Percentiles rank a stretch among this genome's conserved stretches.
phyloP scores from a whole-genome alignment of 139 green algal genomes.

The Pleodorina starrii region DNA sequence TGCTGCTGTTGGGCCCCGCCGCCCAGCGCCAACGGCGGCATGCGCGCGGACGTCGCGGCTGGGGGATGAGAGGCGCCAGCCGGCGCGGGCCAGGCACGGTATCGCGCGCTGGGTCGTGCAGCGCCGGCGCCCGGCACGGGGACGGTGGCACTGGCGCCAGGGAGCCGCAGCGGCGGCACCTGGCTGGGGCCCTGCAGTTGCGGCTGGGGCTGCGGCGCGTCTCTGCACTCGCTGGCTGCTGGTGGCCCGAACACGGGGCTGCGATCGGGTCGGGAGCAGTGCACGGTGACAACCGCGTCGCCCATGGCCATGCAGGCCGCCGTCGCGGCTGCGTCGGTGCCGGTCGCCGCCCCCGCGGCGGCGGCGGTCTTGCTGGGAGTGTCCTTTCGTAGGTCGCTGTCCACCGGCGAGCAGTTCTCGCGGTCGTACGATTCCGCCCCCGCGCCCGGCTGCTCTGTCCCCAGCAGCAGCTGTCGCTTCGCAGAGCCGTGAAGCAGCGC shows the following conservation, averaged over 20 bases:
- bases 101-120: background rate
- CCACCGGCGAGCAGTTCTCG: background rate
- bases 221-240: background rate
- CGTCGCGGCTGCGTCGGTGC: background rate
- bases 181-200: background rate
- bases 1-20: background rate
- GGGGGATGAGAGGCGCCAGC: too few relatives aligned
- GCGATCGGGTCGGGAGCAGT: background rate
- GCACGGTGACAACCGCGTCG: background rate
- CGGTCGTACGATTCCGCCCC: background rate
- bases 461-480: background rate
- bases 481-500: background rate
- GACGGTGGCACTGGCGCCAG: background rate
- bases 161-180: slow-evolving; percentile 3
- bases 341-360: background rate
- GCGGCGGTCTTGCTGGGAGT: slow-evolving; percentile 6
- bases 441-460: background rate
- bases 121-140: too few relatives aligned
- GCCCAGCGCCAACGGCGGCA: too few relatives aligned
- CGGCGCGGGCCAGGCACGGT: background rate
- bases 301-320: too few relatives aligned
- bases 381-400: background rate
- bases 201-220: background rate
- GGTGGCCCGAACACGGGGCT: background rate
- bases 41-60: too few relatives aligned